These are phyloP conservation scores for Xylaria flabelliformis DNA, from an alignment of 495 filamentous ascomycete species.

Conservation along the genomic window DNA sequence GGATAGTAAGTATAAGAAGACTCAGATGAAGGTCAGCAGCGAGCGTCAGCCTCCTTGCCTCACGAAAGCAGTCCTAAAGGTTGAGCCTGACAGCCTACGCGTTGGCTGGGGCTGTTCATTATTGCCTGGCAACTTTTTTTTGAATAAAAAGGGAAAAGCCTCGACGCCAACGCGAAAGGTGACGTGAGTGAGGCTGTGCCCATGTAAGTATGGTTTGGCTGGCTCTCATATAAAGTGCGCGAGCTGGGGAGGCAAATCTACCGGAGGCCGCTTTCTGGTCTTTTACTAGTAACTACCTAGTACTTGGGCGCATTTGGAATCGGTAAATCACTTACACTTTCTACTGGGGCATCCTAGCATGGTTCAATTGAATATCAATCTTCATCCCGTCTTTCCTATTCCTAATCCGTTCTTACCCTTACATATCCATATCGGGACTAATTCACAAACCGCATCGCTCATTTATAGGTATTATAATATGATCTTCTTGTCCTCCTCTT, in stretches of 20 bases:
- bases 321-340: slow-evolving; percentile 6
- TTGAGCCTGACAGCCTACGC: slow-evolving; percentile 17
- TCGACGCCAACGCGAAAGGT: slow-evolving; percentile 12
- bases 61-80: background rate
- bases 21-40: background rate
- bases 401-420: background rate
- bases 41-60: slow-evolving; percentile 13
- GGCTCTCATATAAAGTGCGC: background rate
- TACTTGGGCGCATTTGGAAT: slow-evolving; percentile 17
- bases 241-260: slow-evolving; percentile 10
- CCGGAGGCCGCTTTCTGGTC: slow-evolving; percentile 21
- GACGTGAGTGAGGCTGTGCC: slow-evolving; percentile 28
- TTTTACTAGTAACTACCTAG: slow-evolving; percentile 1
- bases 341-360: slow-evolving; percentile 13
- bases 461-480: too few relatives aligned
- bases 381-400: background rate
- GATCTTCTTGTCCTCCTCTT: background rate
- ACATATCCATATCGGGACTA: background rate
- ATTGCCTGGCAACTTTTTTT: background rate
- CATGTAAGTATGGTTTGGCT: background rate
- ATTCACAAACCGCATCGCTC: background rate
- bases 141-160: slow-evolving; percentile 20
- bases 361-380: background rate
- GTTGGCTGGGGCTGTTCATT: slow-evolving; percentile 15
- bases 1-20: background rate